Evolutionary conservation across 202 grass and related monocot species (phyloP).

Genomic region (Carex arenaria): DNA sequence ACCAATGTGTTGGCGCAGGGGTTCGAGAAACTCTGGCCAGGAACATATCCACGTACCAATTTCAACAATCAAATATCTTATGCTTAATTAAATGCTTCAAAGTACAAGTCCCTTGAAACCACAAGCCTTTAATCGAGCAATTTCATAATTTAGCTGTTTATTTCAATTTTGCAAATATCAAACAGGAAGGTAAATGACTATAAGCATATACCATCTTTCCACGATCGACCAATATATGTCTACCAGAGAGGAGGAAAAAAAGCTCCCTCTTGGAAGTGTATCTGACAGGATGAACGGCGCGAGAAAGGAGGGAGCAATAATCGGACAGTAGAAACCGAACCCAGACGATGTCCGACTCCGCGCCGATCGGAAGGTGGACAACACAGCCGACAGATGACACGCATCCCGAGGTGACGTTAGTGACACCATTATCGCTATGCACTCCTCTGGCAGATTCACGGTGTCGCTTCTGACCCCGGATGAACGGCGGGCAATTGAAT

Average conservation of each 20-base stretch:
- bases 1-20: constrained; percentile 67
- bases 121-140: background rate
- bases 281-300: constrained; percentile 20
- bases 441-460: constrained; percentile 32
- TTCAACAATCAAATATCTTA: constrained; percentile 2
- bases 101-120: background rate
- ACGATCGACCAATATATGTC: constrained; percentile 26
- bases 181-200: background rate
- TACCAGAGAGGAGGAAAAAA: constrained; percentile 33
- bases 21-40: constrained; percentile 77
- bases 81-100: background rate
- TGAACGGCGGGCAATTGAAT: no score
- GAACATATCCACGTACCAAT: constrained; percentile 70
- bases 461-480: constrained; percentile 54
- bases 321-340: constrained; percentile 28
- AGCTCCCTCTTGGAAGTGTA: constrained; percentile 31
- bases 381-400: constrained; percentile 34
- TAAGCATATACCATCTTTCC: constrained; percentile 32
- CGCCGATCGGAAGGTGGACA: constrained; percentile 35
- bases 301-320: constrained; percentile 26
- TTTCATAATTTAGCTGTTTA: background rate
- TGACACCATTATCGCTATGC: constrained; percentile 31
- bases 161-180: background rate
- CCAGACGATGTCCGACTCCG: constrained; percentile 43
- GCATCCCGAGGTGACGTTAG: constrained; percentile 36